Evolutionary conservation across 2,329 filamentous ascomycete species (phyloP).

Genomic region (Neofusicoccum sp.): DNA sequence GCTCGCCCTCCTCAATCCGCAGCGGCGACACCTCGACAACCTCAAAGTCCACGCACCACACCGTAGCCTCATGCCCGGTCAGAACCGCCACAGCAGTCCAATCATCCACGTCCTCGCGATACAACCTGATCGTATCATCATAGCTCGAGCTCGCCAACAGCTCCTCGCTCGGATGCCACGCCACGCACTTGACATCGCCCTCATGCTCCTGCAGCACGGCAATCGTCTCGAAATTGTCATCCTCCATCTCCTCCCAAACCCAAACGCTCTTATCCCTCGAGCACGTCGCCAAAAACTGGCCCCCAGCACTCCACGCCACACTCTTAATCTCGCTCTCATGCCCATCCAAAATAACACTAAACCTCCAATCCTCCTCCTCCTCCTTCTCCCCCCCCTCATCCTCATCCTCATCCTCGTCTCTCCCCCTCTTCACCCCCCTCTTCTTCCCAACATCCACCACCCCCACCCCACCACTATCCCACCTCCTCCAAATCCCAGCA

Average conservation of each 20-base stretch:
- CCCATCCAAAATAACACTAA: constrained; percentile 87
- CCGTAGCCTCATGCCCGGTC: constrained; percentile 77
- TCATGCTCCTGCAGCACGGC: constrained; percentile 93
- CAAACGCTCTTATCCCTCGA: constrained; percentile 91
- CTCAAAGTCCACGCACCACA: constrained; percentile 81
- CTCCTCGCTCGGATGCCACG: constrained; percentile 80
- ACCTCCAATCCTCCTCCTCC: constrained; percentile 83
- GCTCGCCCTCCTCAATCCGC: constrained; percentile 23
- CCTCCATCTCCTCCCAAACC: constrained; percentile 97
- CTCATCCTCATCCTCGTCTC: constrained; percentile 37
- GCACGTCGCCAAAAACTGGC: constrained; percentile 82
- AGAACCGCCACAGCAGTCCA: constrained; percentile 88
- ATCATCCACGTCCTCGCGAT: constrained; percentile 87
- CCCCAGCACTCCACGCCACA: constrained; percentile 70
- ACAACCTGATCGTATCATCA: constrained; percentile 85
- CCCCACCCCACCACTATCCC: constrained; percentile 59
- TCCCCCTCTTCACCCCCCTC: background rate
- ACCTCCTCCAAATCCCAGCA: constrained; percentile 65
- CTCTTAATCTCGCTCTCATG: constrained; percentile 92
- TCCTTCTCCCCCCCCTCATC: constrained; percentile 46
- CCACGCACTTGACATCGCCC: constrained; percentile 90
- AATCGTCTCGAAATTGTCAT: constrained; percentile 95
- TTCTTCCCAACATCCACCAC: background rate
- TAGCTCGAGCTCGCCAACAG: constrained; percentile 89
- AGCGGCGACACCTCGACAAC: constrained; percentile 35